Evolutionary conservation across 2,329 filamentous ascomycete genomes (phyloP).

Genomic region (Fusarium sp.): DNA sequence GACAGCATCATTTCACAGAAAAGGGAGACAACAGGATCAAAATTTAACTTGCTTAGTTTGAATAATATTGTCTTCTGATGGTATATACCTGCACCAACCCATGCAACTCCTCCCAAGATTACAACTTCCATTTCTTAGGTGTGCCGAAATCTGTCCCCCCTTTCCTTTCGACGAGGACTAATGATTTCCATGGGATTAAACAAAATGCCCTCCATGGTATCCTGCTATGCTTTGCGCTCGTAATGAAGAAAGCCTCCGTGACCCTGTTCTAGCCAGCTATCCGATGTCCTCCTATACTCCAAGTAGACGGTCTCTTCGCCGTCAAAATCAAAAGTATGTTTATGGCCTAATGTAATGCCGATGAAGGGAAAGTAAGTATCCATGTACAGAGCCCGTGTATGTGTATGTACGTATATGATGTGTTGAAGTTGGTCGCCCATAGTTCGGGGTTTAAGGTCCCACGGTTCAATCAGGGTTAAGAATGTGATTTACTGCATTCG

Average conservation of each 20-base stretch:
- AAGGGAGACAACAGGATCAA: neutral
- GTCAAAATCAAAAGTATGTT: constrained; percentile 18
- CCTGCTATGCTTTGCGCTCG: constrained; percentile 29
- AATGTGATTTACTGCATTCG: constrained; percentile 63
- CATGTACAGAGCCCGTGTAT: constrained; percentile 18
- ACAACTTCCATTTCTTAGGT: constrained; percentile 5
- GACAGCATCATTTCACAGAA: neutral
- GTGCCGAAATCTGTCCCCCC: constrained; percentile 8
- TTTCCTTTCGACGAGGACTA: neutral
- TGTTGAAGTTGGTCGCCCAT: neutral
- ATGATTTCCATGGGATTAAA: constrained; percentile 18
- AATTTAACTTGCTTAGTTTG: neutral
- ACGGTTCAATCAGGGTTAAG: neutral
- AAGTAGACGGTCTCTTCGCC: constrained; percentile 17
- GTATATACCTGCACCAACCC: constrained; percentile 16
- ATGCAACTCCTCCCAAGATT: constrained; percentile 28
- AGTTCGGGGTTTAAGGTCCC: neutral
- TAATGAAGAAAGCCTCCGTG: constrained; percentile 28
- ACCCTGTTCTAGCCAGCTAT: constrained; percentile 21
- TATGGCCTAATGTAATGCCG: constrained; percentile 12
- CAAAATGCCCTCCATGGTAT: constrained; percentile 34
- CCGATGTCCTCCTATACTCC: constrained; percentile 32
- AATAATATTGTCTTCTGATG: constrained; percentile 7
- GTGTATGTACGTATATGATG: constrained; percentile 17
- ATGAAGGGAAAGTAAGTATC: constrained; percentile 4